Conservation (phyloP, 805 yeast genomes). For the Yarrowia sp. region DNA sequence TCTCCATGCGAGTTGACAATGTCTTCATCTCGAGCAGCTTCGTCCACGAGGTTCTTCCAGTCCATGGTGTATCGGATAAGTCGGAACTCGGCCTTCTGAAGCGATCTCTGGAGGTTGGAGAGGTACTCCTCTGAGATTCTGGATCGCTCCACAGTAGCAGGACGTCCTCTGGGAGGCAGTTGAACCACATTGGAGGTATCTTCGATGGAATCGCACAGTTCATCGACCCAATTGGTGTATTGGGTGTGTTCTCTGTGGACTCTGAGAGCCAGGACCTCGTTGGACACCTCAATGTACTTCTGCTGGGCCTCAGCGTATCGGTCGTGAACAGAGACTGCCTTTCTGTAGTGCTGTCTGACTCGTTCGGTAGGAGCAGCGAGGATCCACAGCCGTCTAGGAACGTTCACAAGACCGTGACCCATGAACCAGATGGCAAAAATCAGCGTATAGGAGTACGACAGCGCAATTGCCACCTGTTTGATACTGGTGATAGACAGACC, state of each 20-base stretch:
- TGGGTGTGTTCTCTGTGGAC: conserved; percentile 54
- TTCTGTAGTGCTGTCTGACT: conserved; percentile 55
- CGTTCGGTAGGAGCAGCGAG: conserved; percentile 51
- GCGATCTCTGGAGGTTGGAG: conserved; percentile 58
- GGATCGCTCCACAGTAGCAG: conserved; percentile 43
- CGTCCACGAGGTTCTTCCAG: conserved; percentile 58
- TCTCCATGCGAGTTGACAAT: conserved; percentile 55
- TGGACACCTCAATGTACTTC: conserved; percentile 66
- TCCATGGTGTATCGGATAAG: conserved; percentile 63
- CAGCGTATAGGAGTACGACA: conserved; percentile 78
- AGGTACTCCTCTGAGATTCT: conserved; percentile 54
- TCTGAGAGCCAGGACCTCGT: conserved; percentile 62
- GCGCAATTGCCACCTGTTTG: conserved; percentile 72
- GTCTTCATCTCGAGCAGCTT: conserved; percentile 65
- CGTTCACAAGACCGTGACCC: conserved; percentile 78
- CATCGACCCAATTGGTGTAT: conserved; percentile 70
- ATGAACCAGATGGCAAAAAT: conserved; percentile 79
- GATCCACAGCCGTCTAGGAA: conserved; percentile 61
- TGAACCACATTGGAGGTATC: conserved; percentile 39
- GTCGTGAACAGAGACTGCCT: conserved; percentile 66
- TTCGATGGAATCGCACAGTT: conserved; percentile 56
- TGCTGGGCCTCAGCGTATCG: conserved; percentile 67
- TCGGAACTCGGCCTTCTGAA: conserved; percentile 61
- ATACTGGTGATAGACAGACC: conserved; percentile 64
- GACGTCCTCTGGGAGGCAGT: conserved; percentile 30